phyloP scores from a whole-genome alignment of 2,329 filamentous ascomycete species.

The Scedosporium dehoogii region DNA sequence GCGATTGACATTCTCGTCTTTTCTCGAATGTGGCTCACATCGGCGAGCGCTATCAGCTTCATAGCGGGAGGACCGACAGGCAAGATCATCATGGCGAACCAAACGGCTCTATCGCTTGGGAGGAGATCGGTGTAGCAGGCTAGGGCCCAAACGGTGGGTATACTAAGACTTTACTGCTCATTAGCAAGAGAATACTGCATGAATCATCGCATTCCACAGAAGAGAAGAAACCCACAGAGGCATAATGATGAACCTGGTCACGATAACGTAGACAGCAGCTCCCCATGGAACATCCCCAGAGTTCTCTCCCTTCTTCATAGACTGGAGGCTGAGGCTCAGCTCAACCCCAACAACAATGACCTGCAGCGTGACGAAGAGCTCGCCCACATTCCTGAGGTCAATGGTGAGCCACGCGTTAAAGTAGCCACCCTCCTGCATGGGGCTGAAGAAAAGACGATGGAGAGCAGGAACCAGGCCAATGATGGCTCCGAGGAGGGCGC shows the following conservation, averaged over 20 bases:
- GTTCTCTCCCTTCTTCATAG: conserved; percentile 21
- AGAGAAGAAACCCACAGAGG: conserved; percentile 24
- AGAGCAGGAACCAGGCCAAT: conserved; percentile 51
- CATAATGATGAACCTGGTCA: conserved; percentile 52
- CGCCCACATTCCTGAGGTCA: conserved; percentile 50
- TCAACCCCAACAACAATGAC: conserved; percentile 60
- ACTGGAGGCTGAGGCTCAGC: conserved; percentile 40
- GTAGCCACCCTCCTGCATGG: conserved; percentile 47
- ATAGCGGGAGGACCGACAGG: conserved; percentile 35
- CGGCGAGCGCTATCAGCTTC: conserved; percentile 34
- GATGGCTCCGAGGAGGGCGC: conserved; percentile 46
- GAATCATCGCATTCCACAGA: not conserved
- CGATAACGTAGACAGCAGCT: conserved; percentile 39
- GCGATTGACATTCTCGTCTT: conserved; percentile 31
- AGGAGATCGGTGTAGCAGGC: conserved; percentile 42
- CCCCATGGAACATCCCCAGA: conserved; percentile 34
- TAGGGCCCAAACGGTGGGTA: conserved; percentile 43
- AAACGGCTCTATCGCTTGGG: conserved; percentile 50
- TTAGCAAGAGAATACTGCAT: not conserved
- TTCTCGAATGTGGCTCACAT: conserved; percentile 28
- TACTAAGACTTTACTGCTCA: conserved; percentile 26
- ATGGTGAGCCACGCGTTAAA: conserved; percentile 58
- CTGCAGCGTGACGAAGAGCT: conserved; percentile 54
- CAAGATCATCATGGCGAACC: conserved; percentile 47
- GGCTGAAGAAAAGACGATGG: conserved; percentile 51